These are phyloP conservation scores for Alnus glutinosa DNA, from an alignment of 306 rosid genomes.

Conservation along the genomic window DNA sequence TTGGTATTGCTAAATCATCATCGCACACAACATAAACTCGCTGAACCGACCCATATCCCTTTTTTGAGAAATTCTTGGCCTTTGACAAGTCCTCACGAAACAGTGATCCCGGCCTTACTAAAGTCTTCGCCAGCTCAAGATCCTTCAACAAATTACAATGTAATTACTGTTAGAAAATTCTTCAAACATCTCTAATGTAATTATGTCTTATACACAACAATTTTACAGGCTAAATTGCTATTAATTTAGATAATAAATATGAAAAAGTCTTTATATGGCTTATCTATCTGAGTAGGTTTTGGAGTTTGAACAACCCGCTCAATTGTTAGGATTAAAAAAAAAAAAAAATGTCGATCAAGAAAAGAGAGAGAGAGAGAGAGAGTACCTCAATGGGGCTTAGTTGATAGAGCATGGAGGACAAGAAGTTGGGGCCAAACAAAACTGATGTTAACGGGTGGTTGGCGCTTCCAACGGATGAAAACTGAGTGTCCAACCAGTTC, in stretches of 20 bases:
- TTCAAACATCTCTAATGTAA: too few species aligned
- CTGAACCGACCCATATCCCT: conserved; percentile 45
- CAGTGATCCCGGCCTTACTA: conserved; percentile 39
- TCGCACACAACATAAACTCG: conserved; percentile 25
- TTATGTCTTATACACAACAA: too few species aligned
- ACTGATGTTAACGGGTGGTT: conserved; percentile 30
- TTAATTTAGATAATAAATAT: too few species aligned
- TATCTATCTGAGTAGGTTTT: too few species aligned
- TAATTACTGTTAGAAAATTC: background rate
- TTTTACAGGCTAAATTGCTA: too few species aligned
- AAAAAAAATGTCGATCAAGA: too few species aligned
- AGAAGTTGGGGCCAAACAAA: conserved; percentile 36
- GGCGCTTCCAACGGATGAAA: conserved; percentile 28
- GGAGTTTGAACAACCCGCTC: too few species aligned
- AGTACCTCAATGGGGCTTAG: conserved; percentile 53
- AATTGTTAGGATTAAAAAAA: too few species aligned
- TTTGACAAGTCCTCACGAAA: conserved; percentile 41
- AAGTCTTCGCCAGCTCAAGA: conserved; percentile 42
- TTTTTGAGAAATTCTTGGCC: conserved; percentile 37
- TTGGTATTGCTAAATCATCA: conserved; percentile 22
- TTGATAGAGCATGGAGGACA: conserved; percentile 44
- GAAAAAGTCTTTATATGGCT: too few species aligned
- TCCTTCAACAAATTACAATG: conserved; percentile 36
- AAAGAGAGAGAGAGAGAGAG: background rate
- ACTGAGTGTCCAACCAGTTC: conserved; percentile 43